phyloP scores from a whole-genome alignment of 495 filamentous ascomycete species.

The Lasiosphaeria hispida region DNA sequence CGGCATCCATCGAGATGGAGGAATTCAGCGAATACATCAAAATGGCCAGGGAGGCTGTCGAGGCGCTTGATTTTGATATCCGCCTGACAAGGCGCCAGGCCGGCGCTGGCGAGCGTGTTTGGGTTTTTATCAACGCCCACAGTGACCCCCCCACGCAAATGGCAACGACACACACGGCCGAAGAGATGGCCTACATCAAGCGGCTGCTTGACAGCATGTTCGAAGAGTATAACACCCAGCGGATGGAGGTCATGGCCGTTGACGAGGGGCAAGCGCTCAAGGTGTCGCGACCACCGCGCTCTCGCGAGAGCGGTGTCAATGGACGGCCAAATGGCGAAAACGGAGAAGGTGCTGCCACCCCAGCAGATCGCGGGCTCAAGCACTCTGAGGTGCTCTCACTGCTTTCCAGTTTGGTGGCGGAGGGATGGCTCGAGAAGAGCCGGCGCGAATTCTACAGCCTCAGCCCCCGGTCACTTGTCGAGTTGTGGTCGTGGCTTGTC shows the following conservation, averaged over 20 bases:
- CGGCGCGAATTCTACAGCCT: conserved; percentile 69
- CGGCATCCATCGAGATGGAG: conserved; percentile 62
- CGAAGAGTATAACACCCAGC: conserved; percentile 71
- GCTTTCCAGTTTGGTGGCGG: conserved; percentile 65
- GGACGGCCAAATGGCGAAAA: conserved; percentile 39
- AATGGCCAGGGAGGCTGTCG: conserved; percentile 67
- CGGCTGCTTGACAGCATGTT: conserved; percentile 91
- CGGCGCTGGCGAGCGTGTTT: conserved; percentile 50
- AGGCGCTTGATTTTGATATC: conserved; percentile 84
- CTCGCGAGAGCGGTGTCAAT: conserved; percentile 38
- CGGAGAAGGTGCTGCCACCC: conserved; percentile 33
- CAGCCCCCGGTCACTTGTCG: conserved; percentile 74
- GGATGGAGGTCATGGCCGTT: conserved; percentile 77
- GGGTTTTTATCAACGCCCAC: conserved; percentile 83
- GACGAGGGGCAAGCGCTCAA: conserved; percentile 72
- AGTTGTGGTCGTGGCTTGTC: conserved; percentile 77
- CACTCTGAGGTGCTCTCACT: conserved; percentile 73
- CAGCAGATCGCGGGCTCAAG: conserved; percentile 55
- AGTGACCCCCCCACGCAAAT: conserved; percentile 81
- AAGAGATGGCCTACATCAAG: conserved; percentile 89
- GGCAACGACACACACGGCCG: conserved; percentile 74
- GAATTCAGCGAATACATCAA: conserved; percentile 67
- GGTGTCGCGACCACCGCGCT: conserved; percentile 48
- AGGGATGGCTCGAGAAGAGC: conserved; percentile 82
- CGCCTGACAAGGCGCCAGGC: conserved; percentile 65